phyloP scores from a whole-genome alignment of 2,329 filamentous ascomycete species.

The Alternaria arbusti region DNA sequence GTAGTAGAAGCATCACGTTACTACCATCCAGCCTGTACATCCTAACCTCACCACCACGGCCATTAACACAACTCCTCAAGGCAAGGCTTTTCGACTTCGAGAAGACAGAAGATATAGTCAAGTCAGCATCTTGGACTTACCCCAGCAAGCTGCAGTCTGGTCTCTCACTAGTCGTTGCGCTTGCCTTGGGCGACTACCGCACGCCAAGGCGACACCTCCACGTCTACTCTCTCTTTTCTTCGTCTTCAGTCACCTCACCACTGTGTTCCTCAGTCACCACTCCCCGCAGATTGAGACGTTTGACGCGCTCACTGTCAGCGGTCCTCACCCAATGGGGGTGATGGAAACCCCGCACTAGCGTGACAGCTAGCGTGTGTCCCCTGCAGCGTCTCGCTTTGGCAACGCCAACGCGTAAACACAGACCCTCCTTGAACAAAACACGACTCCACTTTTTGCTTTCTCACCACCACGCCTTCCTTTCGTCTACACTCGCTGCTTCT shows the following conservation, averaged over 20 bases:
- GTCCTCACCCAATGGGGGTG: neutral
- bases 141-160: neutral
- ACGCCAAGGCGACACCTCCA: too few relatives aligned
- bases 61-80: neutral
- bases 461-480: slow-evolving; percentile 13
- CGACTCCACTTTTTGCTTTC: slow-evolving; percentile 6
- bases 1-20: too few relatives aligned
- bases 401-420: slow-evolving; percentile 19
- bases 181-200: too few relatives aligned
- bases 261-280: neutral
- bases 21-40: too few relatives aligned
- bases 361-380: neutral
- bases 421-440: slow-evolving; percentile 15
- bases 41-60: neutral
- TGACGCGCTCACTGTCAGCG: neutral
- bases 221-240: too few relatives aligned
- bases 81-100: neutral
- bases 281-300: neutral
- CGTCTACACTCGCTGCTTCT: slow-evolving; percentile 9
- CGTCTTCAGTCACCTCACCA: neutral
- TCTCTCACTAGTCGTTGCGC: too few relatives aligned
- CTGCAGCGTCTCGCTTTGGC: slow-evolving; percentile 18
- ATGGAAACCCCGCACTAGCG: slow-evolving; percentile 12
- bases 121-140: neutral
- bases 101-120: neutral